phyloP scores from a whole-genome alignment of 768 basidiomycete species.

The Sutorius australiensis region DNA sequence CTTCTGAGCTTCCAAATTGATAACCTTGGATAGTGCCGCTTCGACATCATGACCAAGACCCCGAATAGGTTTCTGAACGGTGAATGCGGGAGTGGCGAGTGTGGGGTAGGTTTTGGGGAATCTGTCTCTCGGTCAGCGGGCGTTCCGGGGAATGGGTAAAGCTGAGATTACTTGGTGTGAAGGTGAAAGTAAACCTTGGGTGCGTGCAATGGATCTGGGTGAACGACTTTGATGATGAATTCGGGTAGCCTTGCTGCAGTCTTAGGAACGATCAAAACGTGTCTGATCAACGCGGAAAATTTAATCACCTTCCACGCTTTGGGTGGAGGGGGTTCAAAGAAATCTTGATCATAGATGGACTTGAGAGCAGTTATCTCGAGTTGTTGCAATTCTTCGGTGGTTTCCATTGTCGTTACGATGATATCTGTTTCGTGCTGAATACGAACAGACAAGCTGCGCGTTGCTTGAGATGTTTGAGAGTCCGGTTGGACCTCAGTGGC shows the following conservation, averaged over 20 bases:
- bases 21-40: slow-evolving; percentile 50
- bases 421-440: slow-evolving; percentile 10
- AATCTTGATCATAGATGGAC: slow-evolving; percentile 79
- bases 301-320: slow-evolving; percentile 75
- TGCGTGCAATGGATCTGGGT: slow-evolving; percentile 56
- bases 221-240: slow-evolving; percentile 69
- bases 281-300: slow-evolving; percentile 8
- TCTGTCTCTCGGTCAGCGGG: slow-evolving; percentile 33
- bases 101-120: slow-evolving; percentile 82
- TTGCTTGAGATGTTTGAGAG: slow-evolving; percentile 59
- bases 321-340: slow-evolving; percentile 66
- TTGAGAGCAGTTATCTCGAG: slow-evolving; percentile 74
- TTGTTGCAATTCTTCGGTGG: slow-evolving; percentile 61
- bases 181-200: slow-evolving; percentile 62
- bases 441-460: slow-evolving; percentile 30
- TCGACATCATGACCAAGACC: slow-evolving; percentile 60
- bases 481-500: slow-evolving; percentile 64
- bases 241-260: slow-evolving; percentile 67
- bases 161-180: slow-evolving; percentile 56
- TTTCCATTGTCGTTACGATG: slow-evolving; percentile 52
- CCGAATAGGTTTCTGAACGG: slow-evolving; percentile 58
- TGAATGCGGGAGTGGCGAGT: slow-evolving; percentile 63
- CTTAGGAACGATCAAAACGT: slow-evolving; percentile 34
- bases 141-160: background rate
- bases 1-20: slow-evolving; percentile 65